Base-by-base conservation (phyloP, 306 rosid genomes). In the Pyrus pyrifolia region DNA sequence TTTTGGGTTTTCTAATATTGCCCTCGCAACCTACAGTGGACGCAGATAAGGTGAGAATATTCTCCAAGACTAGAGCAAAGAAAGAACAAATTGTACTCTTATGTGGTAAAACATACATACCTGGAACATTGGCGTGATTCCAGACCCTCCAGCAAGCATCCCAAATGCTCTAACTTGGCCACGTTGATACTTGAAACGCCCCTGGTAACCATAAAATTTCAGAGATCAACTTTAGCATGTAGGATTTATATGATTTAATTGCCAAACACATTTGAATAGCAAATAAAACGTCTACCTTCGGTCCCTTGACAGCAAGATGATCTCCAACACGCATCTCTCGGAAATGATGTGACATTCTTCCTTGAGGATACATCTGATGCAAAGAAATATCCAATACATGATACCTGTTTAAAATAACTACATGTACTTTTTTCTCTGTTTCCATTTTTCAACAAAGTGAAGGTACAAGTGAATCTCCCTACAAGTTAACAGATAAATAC, bases 281-380 rank as follows among this genome's bases (percentile, higher is more conserved):
- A n/a, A 1, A 57, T 19, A 31, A 4, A 78, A 60, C n/a, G 44
- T 25, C 4, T 81, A 95, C 99, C 97, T 96, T 96, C 60, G 99
- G 99, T 74, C 99, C 99, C 87, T 81, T 96, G 27, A 96, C 98
- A 46, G 97, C 73, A 78, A 96, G 96, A 71, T 64, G 75, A 82
- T 92, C 96, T 73, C 99, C 99, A 60, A 86, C 96, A 45, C 87
- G 89, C 98, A 96, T 70, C 87, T 96, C 97, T 42, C 97, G 96
- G 82, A 96, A 96, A 84, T 96, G 99, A 72, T 96, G 96, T n/a
- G 99, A 96, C 99, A 96, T 96, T 85, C 98, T 92, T 88, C 99
- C 99, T 96, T 92, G 98, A 21, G 99, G 99, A 85, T 96, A 96
- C 99, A 96, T 96, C 99, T 96, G 73, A 57, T 61, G 70, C 70